These are phyloP conservation scores for Xylariaceae sp. DNA, from an alignment of 2,329 filamentous ascomycete genomes.

Conservation along the genomic window DNA sequence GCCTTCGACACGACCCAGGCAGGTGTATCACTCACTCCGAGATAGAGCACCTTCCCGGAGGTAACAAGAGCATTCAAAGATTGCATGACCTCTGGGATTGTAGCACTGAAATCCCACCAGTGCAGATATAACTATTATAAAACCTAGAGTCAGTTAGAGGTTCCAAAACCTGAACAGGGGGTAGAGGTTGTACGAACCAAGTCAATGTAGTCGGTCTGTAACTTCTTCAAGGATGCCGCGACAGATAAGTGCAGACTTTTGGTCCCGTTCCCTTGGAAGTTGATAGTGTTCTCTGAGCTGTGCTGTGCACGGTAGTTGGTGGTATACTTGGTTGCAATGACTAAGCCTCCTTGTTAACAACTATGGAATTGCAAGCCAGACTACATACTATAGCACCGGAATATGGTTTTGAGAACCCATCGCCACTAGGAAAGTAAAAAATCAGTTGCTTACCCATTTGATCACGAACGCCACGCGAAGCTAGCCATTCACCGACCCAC, in stretches of 20 bases:
- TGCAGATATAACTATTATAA: conserved; percentile 51
- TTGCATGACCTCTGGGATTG: conserved; percentile 65
- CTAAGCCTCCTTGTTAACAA: conserved; percentile 31
- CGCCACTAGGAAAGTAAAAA: no score
- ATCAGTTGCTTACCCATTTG: conserved; percentile 57
- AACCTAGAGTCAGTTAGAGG: conserved; percentile 19
- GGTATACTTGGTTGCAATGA: conserved; percentile 68
- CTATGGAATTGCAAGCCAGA: no score
- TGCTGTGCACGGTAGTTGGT: conserved; percentile 50
- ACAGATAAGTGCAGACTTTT: conserved; percentile 58
- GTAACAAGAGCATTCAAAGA: conserved; percentile 57
- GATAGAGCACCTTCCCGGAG: conserved; percentile 62
- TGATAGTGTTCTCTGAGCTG: conserved; percentile 43
- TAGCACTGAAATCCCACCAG: conserved; percentile 64
- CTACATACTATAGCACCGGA: neutral
- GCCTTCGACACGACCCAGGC: conserved; percentile 66
- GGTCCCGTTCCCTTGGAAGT: conserved; percentile 55
- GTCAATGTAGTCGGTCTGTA: conserved; percentile 67
- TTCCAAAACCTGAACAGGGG: neutral
- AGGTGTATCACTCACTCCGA: conserved; percentile 65
- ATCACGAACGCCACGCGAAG: conserved; percentile 58
- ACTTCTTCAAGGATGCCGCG: conserved; percentile 52
- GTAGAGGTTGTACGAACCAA: conserved; percentile 38
- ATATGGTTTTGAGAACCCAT: no score
- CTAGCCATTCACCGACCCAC: conserved; percentile 71